A percentile compares a stretch with the other conserved stretches of the same genome.
Evolutionary conservation across 257 asterid genomes (phyloP).

Genomic region (Solanum rostratum): DNA sequence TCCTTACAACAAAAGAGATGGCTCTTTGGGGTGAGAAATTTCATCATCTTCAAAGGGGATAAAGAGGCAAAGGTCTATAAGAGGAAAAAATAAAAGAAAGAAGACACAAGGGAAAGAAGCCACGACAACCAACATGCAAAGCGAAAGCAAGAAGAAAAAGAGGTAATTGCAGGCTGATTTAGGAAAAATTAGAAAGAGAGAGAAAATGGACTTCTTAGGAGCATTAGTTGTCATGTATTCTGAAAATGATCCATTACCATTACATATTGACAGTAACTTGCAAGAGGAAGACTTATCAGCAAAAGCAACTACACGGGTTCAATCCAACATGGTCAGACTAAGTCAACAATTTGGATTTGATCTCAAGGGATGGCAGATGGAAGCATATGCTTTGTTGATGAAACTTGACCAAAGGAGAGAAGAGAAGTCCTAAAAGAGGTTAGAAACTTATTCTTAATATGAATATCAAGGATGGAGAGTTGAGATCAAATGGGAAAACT

Average conservation of each 20-base stretch:
- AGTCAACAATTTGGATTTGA: not conserved
- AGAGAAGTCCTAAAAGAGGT: not conserved
- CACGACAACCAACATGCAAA: too few relatives aligned
- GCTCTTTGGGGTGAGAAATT: too few relatives aligned
- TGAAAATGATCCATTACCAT: not conserved
- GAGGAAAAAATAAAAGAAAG: too few relatives aligned
- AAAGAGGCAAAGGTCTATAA: too few relatives aligned
- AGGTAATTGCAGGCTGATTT: not conserved
- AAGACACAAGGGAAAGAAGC: too few relatives aligned
- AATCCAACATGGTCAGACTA: not conserved
- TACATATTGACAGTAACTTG: not conserved
- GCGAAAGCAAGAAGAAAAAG: not conserved
- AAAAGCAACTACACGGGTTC: not conserved
- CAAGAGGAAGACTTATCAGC: not conserved
- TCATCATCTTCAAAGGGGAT: too few relatives aligned
- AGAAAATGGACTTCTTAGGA: not conserved
- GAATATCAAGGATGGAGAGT: not conserved
- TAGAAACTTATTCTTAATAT: not conserved
- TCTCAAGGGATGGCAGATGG: not conserved
- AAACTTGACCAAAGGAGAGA: not conserved
- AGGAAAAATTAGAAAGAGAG: not conserved
- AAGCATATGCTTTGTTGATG: not conserved
- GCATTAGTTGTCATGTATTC: not conserved
- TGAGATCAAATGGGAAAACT: not conserved
- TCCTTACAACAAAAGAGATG: too few relatives aligned